Evolutionary conservation across 2,329 filamentous ascomycete genomes (phyloP).

Genomic region (Fusarium annulatum): DNA sequence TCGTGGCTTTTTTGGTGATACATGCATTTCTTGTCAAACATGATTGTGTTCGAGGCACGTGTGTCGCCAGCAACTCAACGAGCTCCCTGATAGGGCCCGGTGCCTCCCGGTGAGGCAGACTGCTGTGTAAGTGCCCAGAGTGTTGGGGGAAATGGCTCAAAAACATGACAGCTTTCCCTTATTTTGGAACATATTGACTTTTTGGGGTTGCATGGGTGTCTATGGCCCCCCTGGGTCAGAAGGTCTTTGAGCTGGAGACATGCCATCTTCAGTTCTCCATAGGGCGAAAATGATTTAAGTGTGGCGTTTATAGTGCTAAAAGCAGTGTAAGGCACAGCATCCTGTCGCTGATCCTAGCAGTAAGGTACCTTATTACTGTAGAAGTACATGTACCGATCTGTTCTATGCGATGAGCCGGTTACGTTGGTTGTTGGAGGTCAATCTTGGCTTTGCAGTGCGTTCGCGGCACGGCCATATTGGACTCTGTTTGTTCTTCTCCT

Average conservation of each 20-base stretch:
- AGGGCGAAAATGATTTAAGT: conserved; percentile 32
- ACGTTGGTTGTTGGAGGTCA: background rate
- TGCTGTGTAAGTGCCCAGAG: background rate
- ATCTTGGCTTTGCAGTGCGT: conserved; percentile 6
- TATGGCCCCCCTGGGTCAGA: conserved; percentile 4
- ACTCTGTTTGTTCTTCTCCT: background rate
- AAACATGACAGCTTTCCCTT: background rate
- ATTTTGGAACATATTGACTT: conserved; percentile 9
- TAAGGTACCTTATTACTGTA: background rate
- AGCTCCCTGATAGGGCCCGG: background rate
- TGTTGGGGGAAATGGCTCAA: background rate
- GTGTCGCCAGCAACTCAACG: conserved; percentile 2
- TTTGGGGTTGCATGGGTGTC: conserved; percentile 5
- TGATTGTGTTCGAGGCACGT: background rate
- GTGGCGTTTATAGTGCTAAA: conserved; percentile 34
- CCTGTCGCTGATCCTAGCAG: background rate
- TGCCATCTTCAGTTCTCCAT: background rate
- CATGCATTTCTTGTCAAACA: background rate
- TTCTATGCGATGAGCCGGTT: background rate
- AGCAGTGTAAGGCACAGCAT: conserved; percentile 1
- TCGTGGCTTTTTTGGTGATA: background rate
- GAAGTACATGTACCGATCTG: background rate
- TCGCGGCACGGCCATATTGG: background rate
- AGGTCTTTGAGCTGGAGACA: conserved; percentile 1
- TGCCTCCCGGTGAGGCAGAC: background rate